These are phyloP conservation scores for Russula virescens DNA, from an alignment of 768 basidiomycete genomes.

Conservation along the genomic window DNA sequence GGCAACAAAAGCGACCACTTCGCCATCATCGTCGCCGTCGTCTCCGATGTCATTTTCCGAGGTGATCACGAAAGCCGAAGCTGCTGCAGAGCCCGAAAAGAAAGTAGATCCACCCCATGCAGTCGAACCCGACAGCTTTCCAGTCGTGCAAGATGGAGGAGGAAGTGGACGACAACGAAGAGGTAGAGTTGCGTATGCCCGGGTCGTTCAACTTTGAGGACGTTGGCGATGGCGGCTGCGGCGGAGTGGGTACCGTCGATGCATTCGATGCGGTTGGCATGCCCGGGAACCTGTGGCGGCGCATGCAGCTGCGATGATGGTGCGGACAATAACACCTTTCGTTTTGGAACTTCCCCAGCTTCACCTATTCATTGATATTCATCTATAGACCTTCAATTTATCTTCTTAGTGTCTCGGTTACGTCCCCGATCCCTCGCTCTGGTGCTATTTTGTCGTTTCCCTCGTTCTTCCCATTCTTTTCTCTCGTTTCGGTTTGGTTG, in stretches of 20 bases:
- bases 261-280: not conserved
- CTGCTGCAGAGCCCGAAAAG: not conserved
- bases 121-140: too few relatives aligned
- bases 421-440: too few relatives aligned
- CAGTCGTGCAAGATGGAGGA: not conserved
- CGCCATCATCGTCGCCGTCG: not conserved
- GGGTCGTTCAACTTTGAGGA: constrained; percentile 15
- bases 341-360: too few relatives aligned
- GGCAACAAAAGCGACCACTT: not conserved
- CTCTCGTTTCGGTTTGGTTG: too few relatives aligned
- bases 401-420: too few relatives aligned
- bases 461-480: too few relatives aligned
- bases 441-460: too few relatives aligned
- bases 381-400: too few relatives aligned
- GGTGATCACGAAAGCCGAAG: not conserved
- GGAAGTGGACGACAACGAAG: not conserved
- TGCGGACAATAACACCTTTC: too few relatives aligned
- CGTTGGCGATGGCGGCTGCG: not conserved
- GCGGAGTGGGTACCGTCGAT: not conserved
- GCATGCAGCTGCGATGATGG: constrained; percentile 7
- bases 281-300: constrained; percentile 15
- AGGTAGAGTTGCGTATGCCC: constrained; percentile 8
- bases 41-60: not conserved
- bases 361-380: too few relatives aligned
- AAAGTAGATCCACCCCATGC: not conserved